phyloP scores from a whole-genome alignment of 306 rosid species.

The Lathyrus tuberosus region DNA sequence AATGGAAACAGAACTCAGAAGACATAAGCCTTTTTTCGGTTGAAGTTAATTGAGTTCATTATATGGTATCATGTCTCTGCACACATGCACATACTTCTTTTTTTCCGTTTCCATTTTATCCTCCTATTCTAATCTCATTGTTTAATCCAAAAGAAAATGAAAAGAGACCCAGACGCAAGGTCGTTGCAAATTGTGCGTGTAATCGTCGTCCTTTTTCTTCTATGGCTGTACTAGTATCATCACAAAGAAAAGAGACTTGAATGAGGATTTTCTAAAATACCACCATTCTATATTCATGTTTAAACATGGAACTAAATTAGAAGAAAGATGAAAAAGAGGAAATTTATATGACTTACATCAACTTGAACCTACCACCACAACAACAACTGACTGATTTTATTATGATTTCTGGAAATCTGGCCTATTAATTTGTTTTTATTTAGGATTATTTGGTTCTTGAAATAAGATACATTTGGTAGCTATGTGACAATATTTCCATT shows the following conservation, averaged over 20 bases:
- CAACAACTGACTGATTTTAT: neutral
- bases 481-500: neutral
- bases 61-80: neutral
- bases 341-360: conserved; percentile 2
- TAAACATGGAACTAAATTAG: neutral
- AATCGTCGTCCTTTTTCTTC: conserved; percentile 3
- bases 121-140: neutral
- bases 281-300: conserved; percentile 3
- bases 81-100: neutral
- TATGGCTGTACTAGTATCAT: conserved; percentile 5
- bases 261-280: conserved; percentile 22
- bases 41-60: conserved; percentile 24
- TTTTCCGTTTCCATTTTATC: neutral
- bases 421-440: neutral
- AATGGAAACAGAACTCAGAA: conserved; percentile 26
- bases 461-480: neutral
- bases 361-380: neutral
- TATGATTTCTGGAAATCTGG: neutral
- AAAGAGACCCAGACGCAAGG: conserved; percentile 7
- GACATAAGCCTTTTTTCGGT: neutral
- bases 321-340: neutral
- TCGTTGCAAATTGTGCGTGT: neutral
- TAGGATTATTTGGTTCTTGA: neutral
- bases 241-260: conserved; percentile 24
- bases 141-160: conserved; percentile 12